Evolutionary conservation across 306 rosid genomes (phyloP), one percentile per base, ranked within the genome.

Genomic region (Casuarina glauca): DNA sequence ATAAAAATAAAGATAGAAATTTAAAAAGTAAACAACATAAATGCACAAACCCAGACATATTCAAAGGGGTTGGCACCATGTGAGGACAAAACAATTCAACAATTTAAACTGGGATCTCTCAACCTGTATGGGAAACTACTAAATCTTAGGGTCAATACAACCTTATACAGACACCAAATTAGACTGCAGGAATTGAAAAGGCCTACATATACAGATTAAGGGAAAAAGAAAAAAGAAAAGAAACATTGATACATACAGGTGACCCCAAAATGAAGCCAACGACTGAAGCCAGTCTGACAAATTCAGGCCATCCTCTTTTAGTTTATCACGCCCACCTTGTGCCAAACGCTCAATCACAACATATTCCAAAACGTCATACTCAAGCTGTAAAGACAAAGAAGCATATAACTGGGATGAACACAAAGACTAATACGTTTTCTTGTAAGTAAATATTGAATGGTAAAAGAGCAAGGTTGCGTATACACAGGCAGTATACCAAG

Each of bases 201-300:
- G 9, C 41, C 41, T 39, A 17, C 41, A 41, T 45, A 46, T 46
- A 46, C 10, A 9, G 2, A 48, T 48, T 9, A 48, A 9, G 20
- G 3, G 54, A 64, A 20, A 19, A 74, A 44, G 52, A 66, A 16
- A 32, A n/a, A 80, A 77, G 78, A 52, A 72, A 85, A 77, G 80
- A 80, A 69, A 68, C 32, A 82, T 51, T 67, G 50, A 67, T 45
- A 88, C 99, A 69, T 95, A 95, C 99, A 95, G 80, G 90, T 93
- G 97, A 80, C 99, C 99, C 99, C 99, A 95, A 85, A 95, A 95
- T 46, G 97, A 95, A 75, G 99, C 99, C 84, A 95, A 83, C 5
- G 99, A 95, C 82, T 95, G 99, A 85, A 95, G 99, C 99, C 99
- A 95, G 75, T 95, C 99, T 10, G 97, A 95, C 86, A 95, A 80